Evolutionary conservation across 306 rosid species (phyloP), one percentile per base, ranked within the genome.

Genomic region (Prunus dulcis): DNA sequence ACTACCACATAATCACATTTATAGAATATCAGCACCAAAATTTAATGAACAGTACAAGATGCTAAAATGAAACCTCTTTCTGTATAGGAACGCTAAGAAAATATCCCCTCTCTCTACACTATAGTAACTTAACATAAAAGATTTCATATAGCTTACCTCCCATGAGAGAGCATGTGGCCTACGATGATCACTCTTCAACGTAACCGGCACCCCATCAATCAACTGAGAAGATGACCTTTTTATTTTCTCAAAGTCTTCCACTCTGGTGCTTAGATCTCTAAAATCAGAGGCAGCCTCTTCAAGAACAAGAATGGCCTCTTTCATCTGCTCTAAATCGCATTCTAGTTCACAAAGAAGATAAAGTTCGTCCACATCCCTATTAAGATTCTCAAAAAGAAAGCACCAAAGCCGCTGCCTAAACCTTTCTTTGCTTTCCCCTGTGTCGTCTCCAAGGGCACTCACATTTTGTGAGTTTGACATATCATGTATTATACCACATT

Each of bases 81-180:
- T 5, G 14, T 13, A 5, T 49, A 49, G 17, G 53, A 13, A 38
- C 6, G 19, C 6, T 49, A 14, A 49, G 53, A 13, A 49, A 13
- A 49, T 49, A 13, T 49, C 53, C 17, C 4, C 11, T 7, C 43
- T 7, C 43, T 38, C 9, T 38, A 38, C 43, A 38, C 43, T 3
- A 9, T 17, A 38, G 22, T 4, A 25, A 43, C 9, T 58, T 60
- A 7, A 17, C 12, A 20, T 12, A 23, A 57, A 6, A 6, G 18
- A 30, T 47, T n/a, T 71, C 72, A 79, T 1, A 38, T 60, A 77
- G 65, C 81, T 76, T 83, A 95, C 98, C 98, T 95, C 98, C 98
- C 98, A 95, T 57, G 98, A 95, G 78, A 95, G 91, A 84, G 97
- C 98, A 88, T 95, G 98, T 62, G 98, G 96, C 84, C 98, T 89